phyloP scores from a whole-genome alignment of 352 stramenopile genomes.

The Blastocystis sp. region DNA sequence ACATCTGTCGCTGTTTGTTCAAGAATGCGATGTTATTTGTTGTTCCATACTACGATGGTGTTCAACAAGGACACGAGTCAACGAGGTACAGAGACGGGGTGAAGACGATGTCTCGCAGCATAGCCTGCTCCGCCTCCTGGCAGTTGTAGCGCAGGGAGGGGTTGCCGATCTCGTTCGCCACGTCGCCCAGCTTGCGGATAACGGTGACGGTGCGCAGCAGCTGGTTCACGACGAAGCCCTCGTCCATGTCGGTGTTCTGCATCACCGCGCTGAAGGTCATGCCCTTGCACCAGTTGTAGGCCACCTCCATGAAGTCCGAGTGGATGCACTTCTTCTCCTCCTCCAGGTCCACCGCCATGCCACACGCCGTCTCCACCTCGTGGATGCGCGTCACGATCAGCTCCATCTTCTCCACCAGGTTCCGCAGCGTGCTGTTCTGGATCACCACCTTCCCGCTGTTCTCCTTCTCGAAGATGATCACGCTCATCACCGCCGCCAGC shows the following conservation, averaged over 20 bases:
- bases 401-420: constrained; percentile 82
- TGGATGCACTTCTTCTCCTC: constrained; percentile 77
- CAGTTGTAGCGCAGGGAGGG: constrained; percentile 92
- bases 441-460: constrained; percentile 76
- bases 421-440: constrained; percentile 77
- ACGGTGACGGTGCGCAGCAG: constrained; percentile 87
- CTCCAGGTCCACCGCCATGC: constrained; percentile 80
- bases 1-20: constrained; percentile 40
- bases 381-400: constrained; percentile 76
- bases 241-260: constrained; percentile 89
- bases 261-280: constrained; percentile 93
- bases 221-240: constrained; percentile 96
- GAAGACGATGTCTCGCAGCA: constrained; percentile 97
- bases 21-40: background rate
- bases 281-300: constrained; percentile 95
- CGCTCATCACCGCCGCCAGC: constrained; percentile 89
- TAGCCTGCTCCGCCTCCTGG: constrained; percentile 89
- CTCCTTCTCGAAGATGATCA: constrained; percentile 93
- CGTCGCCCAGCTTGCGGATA: constrained; percentile 24
- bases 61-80: constrained; percentile 70
- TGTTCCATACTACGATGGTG: background rate
- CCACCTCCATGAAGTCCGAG: constrained; percentile 76
- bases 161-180: constrained; percentile 81
- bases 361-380: constrained; percentile 75
- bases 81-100: constrained; percentile 88